Evolutionary conservation across 176 grass and related monocot genomes (phyloP).

Genomic region (Bromus sterilis): DNA sequence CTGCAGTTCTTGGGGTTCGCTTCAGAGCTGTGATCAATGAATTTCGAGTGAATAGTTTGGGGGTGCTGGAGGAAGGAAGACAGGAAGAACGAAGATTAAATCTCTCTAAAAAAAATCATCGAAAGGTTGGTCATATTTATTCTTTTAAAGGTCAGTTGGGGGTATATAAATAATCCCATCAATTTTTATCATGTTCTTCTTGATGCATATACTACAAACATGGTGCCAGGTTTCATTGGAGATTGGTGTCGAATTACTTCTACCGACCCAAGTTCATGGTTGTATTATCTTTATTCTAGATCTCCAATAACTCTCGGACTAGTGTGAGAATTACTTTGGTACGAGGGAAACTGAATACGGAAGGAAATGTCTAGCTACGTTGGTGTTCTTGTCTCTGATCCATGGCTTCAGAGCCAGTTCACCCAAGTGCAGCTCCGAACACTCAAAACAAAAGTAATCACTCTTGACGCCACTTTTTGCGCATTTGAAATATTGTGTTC

Average conservation of each 20-base stretch:
- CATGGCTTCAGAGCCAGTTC: slow-evolving; percentile 86
- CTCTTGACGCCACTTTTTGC: neutral
- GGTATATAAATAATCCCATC: neutral
- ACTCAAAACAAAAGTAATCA: slow-evolving; percentile 73
- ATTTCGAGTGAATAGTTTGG: neutral
- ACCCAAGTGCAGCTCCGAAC: slow-evolving; percentile 94
- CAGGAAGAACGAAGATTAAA: neutral
- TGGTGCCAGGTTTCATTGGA: neutral
- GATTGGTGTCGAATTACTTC: neutral
- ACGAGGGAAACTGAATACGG: neutral
- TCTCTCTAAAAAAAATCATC: neutral
- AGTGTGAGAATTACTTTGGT: neutral
- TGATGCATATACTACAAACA: neutral
- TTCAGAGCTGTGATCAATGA: neutral
- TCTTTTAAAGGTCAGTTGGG: neutral
- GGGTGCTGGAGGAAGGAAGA: neutral
- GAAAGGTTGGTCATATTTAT: slow-evolving; percentile 14
- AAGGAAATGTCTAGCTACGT: slow-evolving; percentile 66
- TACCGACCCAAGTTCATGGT: neutral
- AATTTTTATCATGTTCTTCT: neutral
- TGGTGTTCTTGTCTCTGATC: slow-evolving; percentile 88
- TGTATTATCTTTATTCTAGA: neutral
- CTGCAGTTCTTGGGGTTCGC: slow-evolving; percentile 20
- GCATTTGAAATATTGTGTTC: neutral
- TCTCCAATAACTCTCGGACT: neutral